Evolutionary conservation across 805 yeast species (phyloP).

Genomic region (Cyberlindnera subsufficiens): DNA sequence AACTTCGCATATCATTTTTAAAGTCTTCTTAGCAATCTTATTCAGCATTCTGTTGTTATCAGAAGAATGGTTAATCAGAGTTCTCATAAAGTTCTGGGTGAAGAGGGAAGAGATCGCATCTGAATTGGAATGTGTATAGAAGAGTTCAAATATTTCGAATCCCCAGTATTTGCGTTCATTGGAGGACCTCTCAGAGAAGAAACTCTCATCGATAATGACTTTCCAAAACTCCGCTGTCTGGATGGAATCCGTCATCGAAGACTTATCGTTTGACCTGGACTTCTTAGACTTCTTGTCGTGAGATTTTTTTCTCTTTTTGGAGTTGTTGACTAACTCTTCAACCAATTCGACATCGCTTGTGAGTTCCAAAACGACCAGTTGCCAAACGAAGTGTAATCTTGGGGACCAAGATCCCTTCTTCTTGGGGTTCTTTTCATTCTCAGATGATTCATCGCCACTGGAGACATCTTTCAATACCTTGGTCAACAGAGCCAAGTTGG

Average conservation of each 20-base stretch:
- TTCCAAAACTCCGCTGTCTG: slow-evolving; percentile 70
- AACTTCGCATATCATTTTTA: slow-evolving; percentile 36
- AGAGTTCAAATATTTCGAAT: slow-evolving; percentile 58
- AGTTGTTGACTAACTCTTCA: slow-evolving; percentile 16
- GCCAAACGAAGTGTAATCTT: slow-evolving; percentile 74
- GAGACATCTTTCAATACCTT: slow-evolving; percentile 57
- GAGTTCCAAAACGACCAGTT: slow-evolving; percentile 41
- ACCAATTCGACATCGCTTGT: slow-evolving; percentile 14
- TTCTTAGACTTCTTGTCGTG: slow-evolving; percentile 21
- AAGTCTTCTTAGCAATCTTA: slow-evolving; percentile 53
- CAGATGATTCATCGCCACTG: slow-evolving; percentile 28
- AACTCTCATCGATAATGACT: slow-evolving; percentile 69
- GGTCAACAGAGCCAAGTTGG: slow-evolving; percentile 56
- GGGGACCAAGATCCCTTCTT: slow-evolving; percentile 73
- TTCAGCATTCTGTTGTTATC: slow-evolving; percentile 60
- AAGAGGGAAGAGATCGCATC: slow-evolving; percentile 30
- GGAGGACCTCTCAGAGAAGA: slow-evolving; percentile 72
- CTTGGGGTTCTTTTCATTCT: slow-evolving; percentile 27
- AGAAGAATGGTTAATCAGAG: slow-evolving; percentile 70
- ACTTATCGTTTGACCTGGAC: slow-evolving; percentile 15
- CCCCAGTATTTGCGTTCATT: slow-evolving; percentile 87
- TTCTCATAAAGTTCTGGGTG: slow-evolving; percentile 63
- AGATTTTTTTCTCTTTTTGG: slow-evolving; percentile 37
- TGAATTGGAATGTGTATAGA: slow-evolving; percentile 29
- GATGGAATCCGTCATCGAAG: slow-evolving; percentile 20